phyloP scores from a whole-genome alignment of 768 basidiomycete genomes.

The Suillus fuscotomentosus region DNA sequence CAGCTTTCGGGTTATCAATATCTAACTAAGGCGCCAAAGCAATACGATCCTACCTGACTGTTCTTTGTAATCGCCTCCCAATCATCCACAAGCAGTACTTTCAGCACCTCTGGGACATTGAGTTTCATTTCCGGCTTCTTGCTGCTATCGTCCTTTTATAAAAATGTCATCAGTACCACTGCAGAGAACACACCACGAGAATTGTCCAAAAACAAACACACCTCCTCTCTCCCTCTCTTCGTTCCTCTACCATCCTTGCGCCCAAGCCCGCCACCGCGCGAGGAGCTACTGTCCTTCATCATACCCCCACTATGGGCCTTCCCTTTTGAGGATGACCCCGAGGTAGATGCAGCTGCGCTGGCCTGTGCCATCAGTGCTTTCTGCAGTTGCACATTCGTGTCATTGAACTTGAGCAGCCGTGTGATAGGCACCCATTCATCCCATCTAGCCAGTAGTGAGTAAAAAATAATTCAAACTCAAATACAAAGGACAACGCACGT shows the following conservation, averaged over 20 bases:
- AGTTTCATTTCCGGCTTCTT: slow-evolving; percentile 90
- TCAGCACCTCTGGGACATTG: slow-evolving; percentile 85
- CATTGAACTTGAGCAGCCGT: slow-evolving; percentile 83
- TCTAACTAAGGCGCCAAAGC: not conserved
- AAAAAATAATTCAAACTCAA: slow-evolving; percentile 1
- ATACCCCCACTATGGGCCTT: slow-evolving; percentile 20
- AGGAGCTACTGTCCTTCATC: slow-evolving; percentile 26
- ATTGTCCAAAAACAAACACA: slow-evolving; percentile 28
- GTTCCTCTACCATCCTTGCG: slow-evolving; percentile 68
- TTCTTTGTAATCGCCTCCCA: slow-evolving; percentile 98
- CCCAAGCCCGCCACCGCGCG: slow-evolving; percentile 26
- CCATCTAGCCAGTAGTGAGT: slow-evolving; percentile 57
- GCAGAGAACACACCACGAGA: not conserved
- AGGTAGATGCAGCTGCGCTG: slow-evolving; percentile 40
- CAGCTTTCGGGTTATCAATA: slow-evolving; percentile 47
- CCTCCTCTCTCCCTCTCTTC: slow-evolving; percentile 75
- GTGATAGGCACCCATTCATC: slow-evolving; percentile 92
- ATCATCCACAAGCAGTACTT: slow-evolving; percentile 89
- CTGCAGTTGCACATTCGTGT: slow-evolving; percentile 75
- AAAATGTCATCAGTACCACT: not conserved
- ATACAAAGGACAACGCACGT: slow-evolving; percentile 54
- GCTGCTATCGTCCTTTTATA: slow-evolving; percentile 64
- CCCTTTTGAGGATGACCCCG: slow-evolving; percentile 27
- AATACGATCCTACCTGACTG: slow-evolving; percentile 58
- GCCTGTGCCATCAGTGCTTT: slow-evolving; percentile 56